Conservation (phyloP, 345 rosid species). For the Limnanthes douglasii region DNA sequence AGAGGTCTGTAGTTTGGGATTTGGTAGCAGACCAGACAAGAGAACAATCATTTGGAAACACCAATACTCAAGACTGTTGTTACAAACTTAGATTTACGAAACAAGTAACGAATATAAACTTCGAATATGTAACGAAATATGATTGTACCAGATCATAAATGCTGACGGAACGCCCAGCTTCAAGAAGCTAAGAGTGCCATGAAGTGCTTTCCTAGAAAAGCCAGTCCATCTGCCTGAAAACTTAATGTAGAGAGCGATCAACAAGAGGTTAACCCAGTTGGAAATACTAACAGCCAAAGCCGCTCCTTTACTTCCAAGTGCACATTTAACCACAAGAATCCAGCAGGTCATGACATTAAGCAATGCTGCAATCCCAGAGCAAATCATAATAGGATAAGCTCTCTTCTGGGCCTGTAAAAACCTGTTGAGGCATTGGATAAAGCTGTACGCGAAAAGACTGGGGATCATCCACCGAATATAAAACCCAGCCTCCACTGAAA, state of each 20-base stretch:
- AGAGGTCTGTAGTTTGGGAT: conserved; percentile 29
- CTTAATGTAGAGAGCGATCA: conserved; percentile 14
- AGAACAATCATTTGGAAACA: conserved; percentile 24
- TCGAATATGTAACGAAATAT: neutral
- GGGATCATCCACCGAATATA: conserved; percentile 51
- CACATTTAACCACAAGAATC: conserved; percentile 10
- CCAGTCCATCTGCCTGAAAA: conserved; percentile 19
- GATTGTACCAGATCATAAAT: conserved; percentile 23
- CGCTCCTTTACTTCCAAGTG: conserved; percentile 14
- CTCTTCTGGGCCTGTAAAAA: conserved; percentile 48
- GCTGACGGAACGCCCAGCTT: conserved; percentile 30
- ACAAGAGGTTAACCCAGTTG: conserved; percentile 13
- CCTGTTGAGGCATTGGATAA: conserved; percentile 50
- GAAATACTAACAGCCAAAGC: conserved; percentile 13
- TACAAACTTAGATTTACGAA: neutral
- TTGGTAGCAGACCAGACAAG: conserved; percentile 28
- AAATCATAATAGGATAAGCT: conserved; percentile 24
- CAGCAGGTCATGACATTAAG: conserved; percentile 12
- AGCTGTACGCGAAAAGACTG: conserved; percentile 30
- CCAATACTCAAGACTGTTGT: conserved; percentile 28
- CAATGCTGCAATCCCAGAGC: conserved; percentile 9
- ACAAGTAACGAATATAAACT: neutral
- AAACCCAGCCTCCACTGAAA: conserved; percentile 7
- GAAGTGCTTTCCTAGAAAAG: conserved; percentile 17
- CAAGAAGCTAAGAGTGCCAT: conserved; percentile 8